Evolutionary conservation across 129 eudicot species (phyloP), one percentile per base, ranked within the genome.

Genomic region (Tagetes erecta): DNA sequence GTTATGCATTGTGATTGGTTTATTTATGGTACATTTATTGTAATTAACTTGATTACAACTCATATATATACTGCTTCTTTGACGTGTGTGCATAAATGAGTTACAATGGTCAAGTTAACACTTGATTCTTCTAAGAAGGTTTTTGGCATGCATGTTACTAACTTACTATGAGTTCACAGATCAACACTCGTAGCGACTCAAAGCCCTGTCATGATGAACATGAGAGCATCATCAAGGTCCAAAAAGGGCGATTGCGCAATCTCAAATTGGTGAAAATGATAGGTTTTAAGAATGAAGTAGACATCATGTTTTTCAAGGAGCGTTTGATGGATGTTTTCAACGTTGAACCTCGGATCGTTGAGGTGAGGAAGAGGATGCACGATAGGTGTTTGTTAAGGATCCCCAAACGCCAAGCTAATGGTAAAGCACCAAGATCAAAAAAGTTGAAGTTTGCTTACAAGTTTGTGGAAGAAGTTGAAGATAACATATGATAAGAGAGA

Each of bases 331-430:
- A 31, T 33, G 77, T 73, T 57, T 73, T 73, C 35, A 44, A 42
- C 39, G 58, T 44, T 35, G 70, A 74, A 49, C 78, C 78, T 44
- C 46, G n/a, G 44, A 11, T 74, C 13, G 37, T 74, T 62, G 71
- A 34, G n/a, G n/a, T n/a, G n/a, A n/a, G n/a, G n/a, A n/a, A n/a
- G n/a, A n/a, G n/a, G n/a, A n/a, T n/a, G n/a, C n/a, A n/a, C n/a
- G n/a, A n/a, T n/a, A n/a, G n/a, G n/a, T n/a, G n/a, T n/a, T n/a
- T n/a, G n/a, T n/a, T n/a, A n/a, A n/a, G n/a, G n/a, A n/a, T n/a
- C n/a, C n/a, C n/a, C n/a, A n/a, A n/a, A n/a, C n/a, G n/a, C n/a
- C n/a, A n/a, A n/a, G n/a, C n/a, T n/a, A n/a, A n/a, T n/a, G n/a
- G n/a, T n/a, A n/a, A n/a, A n/a, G n/a, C n/a, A n/a, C n/a, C n/a